Evolutionary conservation across 768 basidiomycete genomes (phyloP).

Genomic region (Trametes gibbosa): DNA sequence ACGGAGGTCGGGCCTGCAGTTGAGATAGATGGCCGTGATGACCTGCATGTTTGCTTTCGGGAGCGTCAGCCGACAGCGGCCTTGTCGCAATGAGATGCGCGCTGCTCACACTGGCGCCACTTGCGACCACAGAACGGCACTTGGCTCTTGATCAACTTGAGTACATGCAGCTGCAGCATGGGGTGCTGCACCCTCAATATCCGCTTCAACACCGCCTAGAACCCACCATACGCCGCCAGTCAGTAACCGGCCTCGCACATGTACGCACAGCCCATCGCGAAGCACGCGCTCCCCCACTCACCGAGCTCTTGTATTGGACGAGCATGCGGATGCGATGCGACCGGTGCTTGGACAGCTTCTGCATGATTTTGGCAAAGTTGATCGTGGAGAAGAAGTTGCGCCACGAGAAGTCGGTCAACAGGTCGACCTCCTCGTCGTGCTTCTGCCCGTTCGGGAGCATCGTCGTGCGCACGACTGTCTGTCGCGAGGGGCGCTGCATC

Average conservation of each 20-base stretch:
- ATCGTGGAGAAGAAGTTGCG: conserved; percentile 96
- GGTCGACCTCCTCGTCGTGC: conserved; percentile 84
- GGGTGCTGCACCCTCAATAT: conserved; percentile 93
- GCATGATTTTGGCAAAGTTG: conserved; percentile 97
- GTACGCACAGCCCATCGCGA: not conserved
- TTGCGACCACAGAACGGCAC: conserved; percentile 97
- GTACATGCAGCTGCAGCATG: conserved; percentile 87
- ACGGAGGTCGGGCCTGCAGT: conserved; percentile 92
- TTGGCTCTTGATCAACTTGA: conserved; percentile 98
- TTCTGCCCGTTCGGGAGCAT: conserved; percentile 70
- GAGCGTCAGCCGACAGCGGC: conserved; percentile 1
- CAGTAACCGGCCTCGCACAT: not conserved
- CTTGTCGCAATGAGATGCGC: not conserved
- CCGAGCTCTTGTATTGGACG: conserved; percentile 97
- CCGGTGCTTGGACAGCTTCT: conserved; percentile 93
- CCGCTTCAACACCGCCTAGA: conserved; percentile 90
- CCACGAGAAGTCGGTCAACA: conserved; percentile 95
- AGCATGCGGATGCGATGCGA: conserved; percentile 95
- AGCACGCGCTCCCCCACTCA: conserved; percentile 36
- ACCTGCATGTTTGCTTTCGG: conserved; percentile 96
- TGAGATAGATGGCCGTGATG: conserved; percentile 96
- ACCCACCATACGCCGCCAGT: not conserved
- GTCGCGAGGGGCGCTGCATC: conserved; percentile 58
- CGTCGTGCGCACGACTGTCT: conserved; percentile 53
- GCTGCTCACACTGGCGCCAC: conserved; percentile 86